Evolutionary conservation across 129 eudicot genomes (phyloP), one percentile per base, ranked within the genome.

Genomic region (Glebionis coronaria): DNA sequence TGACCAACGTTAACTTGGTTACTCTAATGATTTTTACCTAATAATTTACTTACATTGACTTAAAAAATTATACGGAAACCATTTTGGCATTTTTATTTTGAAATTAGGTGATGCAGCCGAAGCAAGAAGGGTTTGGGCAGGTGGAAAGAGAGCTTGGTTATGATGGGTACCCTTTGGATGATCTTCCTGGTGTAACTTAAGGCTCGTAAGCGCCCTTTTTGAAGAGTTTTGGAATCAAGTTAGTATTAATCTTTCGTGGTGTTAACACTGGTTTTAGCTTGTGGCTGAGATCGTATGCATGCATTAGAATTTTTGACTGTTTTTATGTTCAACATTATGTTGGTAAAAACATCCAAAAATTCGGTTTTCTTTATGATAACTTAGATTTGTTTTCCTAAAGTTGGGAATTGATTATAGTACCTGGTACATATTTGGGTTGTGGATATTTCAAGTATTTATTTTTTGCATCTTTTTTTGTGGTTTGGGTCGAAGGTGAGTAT

Each of bases 61-160:
- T 13, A 10, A 23, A 69, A 23, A 69, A 10, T 16, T 0, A 0
- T 35, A 44, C 52, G 1, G 4, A 50, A 45, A 23, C 3, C 2
- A 35, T 35, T 35, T 35, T 35, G 42, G 10, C 42, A 6, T 35
- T 9, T 16, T 7, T 11, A 25, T 42, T 73, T 15, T 59, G 46
- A 19, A 49, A 38, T 68, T 60, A 2, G 61, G 31, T 67, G 44
- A 29, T 59, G 63, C 35, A 47, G 63, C 46, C 46, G 61, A 92
- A 44, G 61, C 92, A 84, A 84, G 90, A 83, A 70, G 80, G 88
- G 51, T 62, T 82, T 38, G 88, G 84, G 25, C 25, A 23, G 25
- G 25, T 23, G 25, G 25, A 23, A 23, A 23, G 25, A 23, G 25
- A 23, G 25, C 25, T 23, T 23, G 25, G 25, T 2, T 23, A 23